A percentile compares a stretch with the other conserved stretches of the same genome.
Evolutionary conservation across 1,284 basidiomycete genomes (phyloP).

Genomic region (Cerrena zonata): DNA sequence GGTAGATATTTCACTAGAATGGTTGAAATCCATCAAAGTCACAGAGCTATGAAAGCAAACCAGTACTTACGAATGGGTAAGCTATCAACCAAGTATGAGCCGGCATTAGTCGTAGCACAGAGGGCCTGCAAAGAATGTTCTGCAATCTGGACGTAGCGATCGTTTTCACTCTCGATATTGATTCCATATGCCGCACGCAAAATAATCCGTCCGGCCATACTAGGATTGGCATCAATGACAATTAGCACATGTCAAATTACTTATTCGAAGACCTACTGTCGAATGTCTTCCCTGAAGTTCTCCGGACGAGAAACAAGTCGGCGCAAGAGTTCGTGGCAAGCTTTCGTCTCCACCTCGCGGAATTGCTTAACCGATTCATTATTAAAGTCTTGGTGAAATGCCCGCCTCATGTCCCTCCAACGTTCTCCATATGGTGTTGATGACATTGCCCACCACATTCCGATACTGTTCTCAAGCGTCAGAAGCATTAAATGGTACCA

Average conservation of each 20-base stretch:
- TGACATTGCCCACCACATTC: conserved; percentile 31
- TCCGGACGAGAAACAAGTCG: conserved; percentile 24
- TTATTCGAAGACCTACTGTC: conserved; percentile 17
- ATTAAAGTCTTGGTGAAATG: conserved; percentile 28
- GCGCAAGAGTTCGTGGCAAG: conserved; percentile 29
- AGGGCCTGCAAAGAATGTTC: conserved; percentile 16
- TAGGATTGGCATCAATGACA: conserved; percentile 3
- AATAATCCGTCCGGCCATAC: conserved; percentile 20
- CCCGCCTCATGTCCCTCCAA: conserved; percentile 35
- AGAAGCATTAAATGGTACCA: too few species aligned
- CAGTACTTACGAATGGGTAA: conserved; percentile 18
- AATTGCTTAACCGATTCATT: conserved; percentile 12
- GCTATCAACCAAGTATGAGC: conserved; percentile 21
- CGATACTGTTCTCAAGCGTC: conserved; percentile 27
- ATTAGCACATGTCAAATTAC: not conserved
- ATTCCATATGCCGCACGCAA: conserved; percentile 22
- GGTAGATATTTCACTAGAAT: conserved; percentile 30
- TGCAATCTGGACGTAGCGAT: conserved; percentile 19
- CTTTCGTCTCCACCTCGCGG: conserved; percentile 16
- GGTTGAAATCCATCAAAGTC: not conserved
- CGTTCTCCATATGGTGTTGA: conserved; percentile 34
- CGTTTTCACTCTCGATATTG: conserved; percentile 16
- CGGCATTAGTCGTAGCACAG: conserved; percentile 14
- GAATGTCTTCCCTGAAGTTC: conserved; percentile 19
- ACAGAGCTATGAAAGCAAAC: not conserved